Conservation (phyloP, 2,329 filamentous ascomycete species). For the Penicillium sumatraense region DNA sequence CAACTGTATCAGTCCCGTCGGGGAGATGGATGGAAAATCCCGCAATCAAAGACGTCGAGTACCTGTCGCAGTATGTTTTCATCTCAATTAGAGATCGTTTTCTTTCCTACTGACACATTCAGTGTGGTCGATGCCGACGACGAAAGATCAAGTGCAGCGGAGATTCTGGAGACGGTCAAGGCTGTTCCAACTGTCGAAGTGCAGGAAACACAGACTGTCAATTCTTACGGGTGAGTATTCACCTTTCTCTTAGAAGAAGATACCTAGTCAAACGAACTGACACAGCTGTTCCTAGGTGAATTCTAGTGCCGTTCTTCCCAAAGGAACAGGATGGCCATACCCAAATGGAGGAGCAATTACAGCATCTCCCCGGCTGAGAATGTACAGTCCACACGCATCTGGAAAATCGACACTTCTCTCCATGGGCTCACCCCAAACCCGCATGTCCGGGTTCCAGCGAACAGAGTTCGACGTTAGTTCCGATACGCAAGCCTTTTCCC, state of each 20-base stretch:
- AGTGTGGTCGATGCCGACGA: conserved; percentile 90
- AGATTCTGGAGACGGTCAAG: conserved; percentile 73
- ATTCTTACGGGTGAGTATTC: conserved; percentile 71
- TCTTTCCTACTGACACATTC: conserved; percentile 13
- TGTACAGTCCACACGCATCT: conserved; percentile 22
- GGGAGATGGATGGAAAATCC: conserved; percentile 42
- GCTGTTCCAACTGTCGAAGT: conserved; percentile 82
- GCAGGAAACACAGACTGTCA: conserved; percentile 70
- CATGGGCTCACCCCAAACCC: conserved; percentile 20
- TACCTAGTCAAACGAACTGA: neutral
- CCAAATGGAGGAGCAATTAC: conserved; percentile 23
- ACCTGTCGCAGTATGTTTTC: conserved; percentile 53
- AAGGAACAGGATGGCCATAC: conserved; percentile 32
- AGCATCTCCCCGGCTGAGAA: conserved; percentile 24
- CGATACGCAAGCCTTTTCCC: conserved; percentile 27
- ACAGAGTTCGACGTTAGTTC: conserved; percentile 33
- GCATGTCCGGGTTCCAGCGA: conserved; percentile 25
- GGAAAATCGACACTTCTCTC: conserved; percentile 19
- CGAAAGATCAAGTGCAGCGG: conserved; percentile 95
- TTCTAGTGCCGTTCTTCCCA: conserved; percentile 33
- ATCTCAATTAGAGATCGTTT: neutral
- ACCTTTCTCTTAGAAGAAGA: neutral
- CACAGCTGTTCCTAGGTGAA: conserved; percentile 35
- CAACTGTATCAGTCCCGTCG: conserved; percentile 25
- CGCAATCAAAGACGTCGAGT: conserved; percentile 55